phyloP scores from a whole-genome alignment of 257 asterid genomes.

The Cinchona pubescens region DNA sequence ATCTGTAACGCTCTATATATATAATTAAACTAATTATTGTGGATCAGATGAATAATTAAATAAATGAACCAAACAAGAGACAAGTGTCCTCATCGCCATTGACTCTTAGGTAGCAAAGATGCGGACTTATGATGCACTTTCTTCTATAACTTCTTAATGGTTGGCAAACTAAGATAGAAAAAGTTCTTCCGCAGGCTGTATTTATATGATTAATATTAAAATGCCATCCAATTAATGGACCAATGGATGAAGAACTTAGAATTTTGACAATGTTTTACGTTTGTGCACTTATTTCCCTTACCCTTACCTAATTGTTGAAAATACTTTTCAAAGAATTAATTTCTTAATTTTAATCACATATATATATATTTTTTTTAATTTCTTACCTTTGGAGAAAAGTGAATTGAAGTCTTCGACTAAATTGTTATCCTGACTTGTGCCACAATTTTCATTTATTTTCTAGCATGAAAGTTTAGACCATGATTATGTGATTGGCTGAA shows the following conservation, averaged over 20 bases:
- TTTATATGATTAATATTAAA: neutral
- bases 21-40: constrained; percentile 18
- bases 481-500: too few relatives aligned
- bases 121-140: constrained; percentile 32
- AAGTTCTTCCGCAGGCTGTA: constrained; percentile 3
- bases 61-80: constrained; percentile 28
- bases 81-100: constrained; percentile 51
- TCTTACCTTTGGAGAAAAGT: neutral
- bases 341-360: neutral
- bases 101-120: constrained; percentile 42
- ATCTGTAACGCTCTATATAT: constrained; percentile 13
- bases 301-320: constrained; percentile 5
- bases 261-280: neutral
- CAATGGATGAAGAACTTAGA: neutral
- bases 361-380: neutral
- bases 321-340: neutral
- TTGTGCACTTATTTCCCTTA: neutral
- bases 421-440: neutral
- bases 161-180: constrained; percentile 43
- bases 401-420: neutral
- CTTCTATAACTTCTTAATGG: constrained; percentile 35
- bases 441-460: neutral
- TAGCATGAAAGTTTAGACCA: neutral
- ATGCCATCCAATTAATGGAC: neutral
- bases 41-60: constrained; percentile 24